A percentile compares a stretch with the other conserved stretches of the same genome.
phyloP scores from a whole-genome alignment of 495 filamentous ascomycete species.

The Pseudoneurospora amorphoporcata region DNA sequence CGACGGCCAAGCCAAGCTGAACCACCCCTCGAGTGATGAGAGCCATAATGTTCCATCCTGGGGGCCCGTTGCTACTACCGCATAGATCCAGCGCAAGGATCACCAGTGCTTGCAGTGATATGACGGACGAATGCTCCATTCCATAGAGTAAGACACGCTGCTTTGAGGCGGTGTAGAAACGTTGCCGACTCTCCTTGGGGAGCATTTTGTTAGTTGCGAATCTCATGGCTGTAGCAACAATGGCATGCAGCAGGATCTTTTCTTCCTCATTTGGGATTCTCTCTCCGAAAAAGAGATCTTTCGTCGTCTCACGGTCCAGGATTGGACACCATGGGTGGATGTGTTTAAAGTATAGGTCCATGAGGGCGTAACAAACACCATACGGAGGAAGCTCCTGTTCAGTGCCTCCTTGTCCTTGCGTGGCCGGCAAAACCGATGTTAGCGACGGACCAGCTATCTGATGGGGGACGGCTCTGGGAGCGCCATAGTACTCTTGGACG shows the following conservation, averaged over 20 bases:
- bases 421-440: conserved; percentile 27
- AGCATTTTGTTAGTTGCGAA: conserved; percentile 66
- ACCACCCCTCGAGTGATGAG: conserved; percentile 78
- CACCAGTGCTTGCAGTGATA: conserved; percentile 73
- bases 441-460: conserved; percentile 24
- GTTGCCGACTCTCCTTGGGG: conserved; percentile 55
- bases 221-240: conserved; percentile 75
- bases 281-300: conserved; percentile 73
- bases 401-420: conserved; percentile 31
- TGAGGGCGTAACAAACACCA: conserved; percentile 68
- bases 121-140: conserved; percentile 79
- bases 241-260: conserved; percentile 72
- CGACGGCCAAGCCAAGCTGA: conserved; percentile 71
- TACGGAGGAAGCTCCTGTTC: conserved; percentile 79
- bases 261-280: conserved; percentile 68
- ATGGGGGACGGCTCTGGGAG: neutral
- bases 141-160: conserved; percentile 77
- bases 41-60: conserved; percentile 81
- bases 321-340: conserved; percentile 90
- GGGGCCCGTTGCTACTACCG: conserved; percentile 72
- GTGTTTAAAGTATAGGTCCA: conserved; percentile 83
- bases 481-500: conserved; percentile 38
- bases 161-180: conserved; percentile 72
- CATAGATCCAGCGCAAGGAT: conserved; percentile 72
- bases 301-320: conserved; percentile 64